Conservation (phyloP, 129 eudicot species). For the Helianthus tuberosus region DNA sequence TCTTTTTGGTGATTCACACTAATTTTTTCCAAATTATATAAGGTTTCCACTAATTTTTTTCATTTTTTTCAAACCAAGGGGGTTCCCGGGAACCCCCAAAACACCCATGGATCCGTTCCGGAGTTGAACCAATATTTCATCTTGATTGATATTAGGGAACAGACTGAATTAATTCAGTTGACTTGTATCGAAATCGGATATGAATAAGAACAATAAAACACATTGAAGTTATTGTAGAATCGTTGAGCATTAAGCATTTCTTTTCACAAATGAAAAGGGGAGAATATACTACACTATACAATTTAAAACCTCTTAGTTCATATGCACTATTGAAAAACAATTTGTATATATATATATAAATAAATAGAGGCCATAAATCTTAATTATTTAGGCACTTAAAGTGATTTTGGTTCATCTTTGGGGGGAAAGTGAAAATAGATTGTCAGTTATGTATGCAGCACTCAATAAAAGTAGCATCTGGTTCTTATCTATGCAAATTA, state of each 20-base stretch:
- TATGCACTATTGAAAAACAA: conserved; percentile 14
- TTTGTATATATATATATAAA: not conserved
- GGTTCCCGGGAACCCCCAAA: too few relatives aligned
- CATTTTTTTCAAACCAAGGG: too few relatives aligned
- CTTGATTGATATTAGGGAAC: conserved; percentile 13
- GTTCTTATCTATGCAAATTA: conserved; percentile 42
- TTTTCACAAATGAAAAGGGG: conserved; percentile 20
- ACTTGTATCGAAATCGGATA: not conserved
- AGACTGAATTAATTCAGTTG: not conserved
- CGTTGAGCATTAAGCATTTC: not conserved
- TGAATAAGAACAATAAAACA: not conserved
- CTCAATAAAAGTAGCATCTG: conserved; percentile 32
- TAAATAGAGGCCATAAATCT: not conserved
- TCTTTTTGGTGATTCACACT: too few relatives aligned
- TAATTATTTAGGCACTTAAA: conserved; percentile 9
- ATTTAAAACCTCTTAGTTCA: not conserved
- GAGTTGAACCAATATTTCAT: not conserved
- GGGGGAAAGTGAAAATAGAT: conserved; percentile 22
- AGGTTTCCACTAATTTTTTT: too few relatives aligned
- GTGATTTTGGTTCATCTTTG: conserved; percentile 18
- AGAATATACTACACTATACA: not conserved
- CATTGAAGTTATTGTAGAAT: conserved; percentile 3
- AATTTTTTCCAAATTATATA: too few relatives aligned
- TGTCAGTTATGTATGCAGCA: conserved; percentile 26
- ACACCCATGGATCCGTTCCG: too few relatives aligned